Base-by-base conservation (phyloP, 2,329 filamentous ascomycete species). In the Boeremia exigua region DNA sequence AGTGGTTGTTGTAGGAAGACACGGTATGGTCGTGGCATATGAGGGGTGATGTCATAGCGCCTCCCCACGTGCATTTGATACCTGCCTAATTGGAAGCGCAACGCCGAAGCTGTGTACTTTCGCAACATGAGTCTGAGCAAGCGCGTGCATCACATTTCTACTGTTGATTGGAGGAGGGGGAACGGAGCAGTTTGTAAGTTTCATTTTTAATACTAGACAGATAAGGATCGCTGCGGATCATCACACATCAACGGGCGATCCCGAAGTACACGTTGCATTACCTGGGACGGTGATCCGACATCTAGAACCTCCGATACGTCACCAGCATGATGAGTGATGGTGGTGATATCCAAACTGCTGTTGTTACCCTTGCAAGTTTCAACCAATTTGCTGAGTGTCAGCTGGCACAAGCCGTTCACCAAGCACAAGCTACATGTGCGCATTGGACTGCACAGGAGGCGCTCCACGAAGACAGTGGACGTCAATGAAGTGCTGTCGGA, bases 71-170 rank as follows among this genome's bases (percentile, higher is more conserved):
- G 54, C 44, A 30, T 29, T 45, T 45, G 48, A 53, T 48, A 56
- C 54, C 54, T 57, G 54, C 54, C 54, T 57, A 57, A 53, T 57
- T 57, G 48, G 54, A 57, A 39, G 14, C 30, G 11, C 47, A 48
- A 10, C 47, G 42, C 53, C 53, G 53, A 51, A 51, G 30, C 33
- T 33, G n/a, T 33, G 30, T 17, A 14, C 33, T 11, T 34, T 30
- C 42, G 42, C 42, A 44, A 43, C 47, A 39, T 56, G 42, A 47
- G 40, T 47, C 47, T 38, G 11, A 42, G 29, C 32, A 38, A 45
- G 40, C 53, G 47, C 47, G 37, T 48, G 53, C 37, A 51, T 50
- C 36, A 51, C 32, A 32, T 44, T 27, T 14, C 14, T 37, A 32
- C 6, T 36, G 6, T 48, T 56, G 37, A 56, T 56, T 56, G 53